phyloP scores from a whole-genome alignment of 2,329 filamentous ascomycete species.

The Trichoderma breve region DNA sequence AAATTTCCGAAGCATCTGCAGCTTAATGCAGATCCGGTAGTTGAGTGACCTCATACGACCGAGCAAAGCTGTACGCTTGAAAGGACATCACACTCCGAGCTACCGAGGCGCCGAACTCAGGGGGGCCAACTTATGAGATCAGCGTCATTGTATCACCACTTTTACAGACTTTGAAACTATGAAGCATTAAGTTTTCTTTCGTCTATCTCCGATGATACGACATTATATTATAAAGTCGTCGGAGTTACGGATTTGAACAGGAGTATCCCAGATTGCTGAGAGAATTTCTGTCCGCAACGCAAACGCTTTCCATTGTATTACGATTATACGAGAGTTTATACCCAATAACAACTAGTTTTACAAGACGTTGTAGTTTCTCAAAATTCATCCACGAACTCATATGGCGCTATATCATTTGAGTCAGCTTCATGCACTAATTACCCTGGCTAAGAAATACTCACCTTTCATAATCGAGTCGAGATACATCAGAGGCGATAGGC shows the following conservation, averaged over 20 bases:
- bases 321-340: neutral
- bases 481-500: slow-evolving; percentile 6
- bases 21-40: neutral
- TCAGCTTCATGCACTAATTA: neutral
- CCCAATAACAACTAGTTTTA: neutral
- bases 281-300: neutral
- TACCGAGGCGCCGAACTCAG: neutral
- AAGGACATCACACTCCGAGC: neutral
- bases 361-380: neutral
- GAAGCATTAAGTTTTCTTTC: neutral
- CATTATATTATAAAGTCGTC: neutral
- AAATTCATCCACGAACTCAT: neutral
- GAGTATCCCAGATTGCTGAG: neutral
- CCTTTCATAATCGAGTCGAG: slow-evolving; percentile 17
- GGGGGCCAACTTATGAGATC: neutral
- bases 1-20: neutral
- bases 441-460: neutral
- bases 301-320: neutral
- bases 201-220: neutral
- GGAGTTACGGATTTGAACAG: neutral
- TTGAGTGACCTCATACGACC: neutral
- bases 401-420: neutral
- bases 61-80: too few relatives aligned
- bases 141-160: neutral
- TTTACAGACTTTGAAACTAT: neutral